A percentile compares a stretch with the other conserved stretches of the same genome.
These are phyloP conservation scores for Trifolium pratense DNA, from an alignment of 306 rosid species.

Conservation along the genomic window DNA sequence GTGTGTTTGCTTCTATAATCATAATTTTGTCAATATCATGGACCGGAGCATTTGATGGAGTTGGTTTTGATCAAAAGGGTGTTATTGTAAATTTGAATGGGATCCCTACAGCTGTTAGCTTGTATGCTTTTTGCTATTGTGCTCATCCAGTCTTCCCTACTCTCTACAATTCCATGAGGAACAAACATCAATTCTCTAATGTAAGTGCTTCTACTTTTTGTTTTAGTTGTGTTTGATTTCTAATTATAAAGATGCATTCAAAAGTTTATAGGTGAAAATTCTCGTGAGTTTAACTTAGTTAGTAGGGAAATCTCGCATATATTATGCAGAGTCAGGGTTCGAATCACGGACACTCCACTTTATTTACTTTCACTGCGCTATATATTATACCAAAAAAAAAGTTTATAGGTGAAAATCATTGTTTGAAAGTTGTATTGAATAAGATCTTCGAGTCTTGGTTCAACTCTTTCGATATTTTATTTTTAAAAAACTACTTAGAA, in stretches of 20 bases:
- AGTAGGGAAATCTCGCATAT: too few relatives aligned
- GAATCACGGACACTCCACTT: too few relatives aligned
- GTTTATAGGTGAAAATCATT: background rate
- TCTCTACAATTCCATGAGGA: constrained; percentile 73
- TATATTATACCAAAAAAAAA: too few relatives aligned
- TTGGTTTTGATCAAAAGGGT: constrained; percentile 63
- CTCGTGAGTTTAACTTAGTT: too few relatives aligned
- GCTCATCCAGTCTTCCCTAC: constrained; percentile 93
- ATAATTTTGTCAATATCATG: constrained; percentile 66
- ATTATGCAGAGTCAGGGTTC: too few relatives aligned
- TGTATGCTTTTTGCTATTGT: constrained; percentile 82
- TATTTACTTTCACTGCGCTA: too few relatives aligned
- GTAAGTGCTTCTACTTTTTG: constrained; percentile 50
- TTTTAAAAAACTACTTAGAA: too few relatives aligned
- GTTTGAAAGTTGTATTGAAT: background rate
- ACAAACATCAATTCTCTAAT: constrained; percentile 76
- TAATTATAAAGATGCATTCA: background rate
- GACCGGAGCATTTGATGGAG: constrained; percentile 65
- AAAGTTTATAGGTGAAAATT: too few relatives aligned
- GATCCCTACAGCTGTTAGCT: constrained; percentile 68
- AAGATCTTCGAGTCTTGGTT: background rate
- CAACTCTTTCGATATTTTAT: too few relatives aligned
- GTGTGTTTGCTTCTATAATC: constrained; percentile 74
- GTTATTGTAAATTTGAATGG: constrained; percentile 61
- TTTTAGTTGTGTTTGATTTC: background rate